These are phyloP conservation scores for Neurospora tetrasperma DNA, from an alignment of 495 filamentous ascomycete species.

Conservation along the genomic window DNA sequence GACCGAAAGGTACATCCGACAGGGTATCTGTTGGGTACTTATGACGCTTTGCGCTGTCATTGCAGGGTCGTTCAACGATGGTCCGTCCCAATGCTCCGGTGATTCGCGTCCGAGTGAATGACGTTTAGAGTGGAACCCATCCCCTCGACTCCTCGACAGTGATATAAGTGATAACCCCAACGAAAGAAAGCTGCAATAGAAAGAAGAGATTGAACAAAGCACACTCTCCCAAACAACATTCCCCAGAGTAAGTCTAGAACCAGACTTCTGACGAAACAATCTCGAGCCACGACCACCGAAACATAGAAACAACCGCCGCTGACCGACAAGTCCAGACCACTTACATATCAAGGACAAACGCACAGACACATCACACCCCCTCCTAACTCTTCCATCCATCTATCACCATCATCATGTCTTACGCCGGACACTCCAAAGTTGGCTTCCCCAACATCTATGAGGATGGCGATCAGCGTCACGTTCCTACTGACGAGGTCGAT, in stretches of 20 bases:
- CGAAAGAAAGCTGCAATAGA: not conserved
- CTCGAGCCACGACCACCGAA: not conserved
- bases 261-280: not conserved
- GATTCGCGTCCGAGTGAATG: not conserved
- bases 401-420: constrained; percentile 5
- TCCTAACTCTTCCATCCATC: not conserved
- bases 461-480: constrained; percentile 12
- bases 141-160: not conserved
- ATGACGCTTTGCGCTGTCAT: not conserved
- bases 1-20: not conserved
- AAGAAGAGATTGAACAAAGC: not conserved
- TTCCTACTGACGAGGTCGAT: constrained; percentile 10
- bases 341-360: not conserved
- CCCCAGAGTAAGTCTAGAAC: not conserved
- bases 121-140: not conserved
- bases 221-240: not conserved
- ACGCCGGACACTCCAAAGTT: constrained; percentile 12
- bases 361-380: not conserved
- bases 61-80: not conserved
- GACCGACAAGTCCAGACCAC: not conserved
- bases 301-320: not conserved
- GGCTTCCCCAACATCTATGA: constrained; percentile 14
- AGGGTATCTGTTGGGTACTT: not conserved
- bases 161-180: not conserved
- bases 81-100: not conserved